These are phyloP conservation scores for Hypoxylon trugodes DNA, from an alignment of 495 filamentous ascomycete species.

Conservation along the genomic window DNA sequence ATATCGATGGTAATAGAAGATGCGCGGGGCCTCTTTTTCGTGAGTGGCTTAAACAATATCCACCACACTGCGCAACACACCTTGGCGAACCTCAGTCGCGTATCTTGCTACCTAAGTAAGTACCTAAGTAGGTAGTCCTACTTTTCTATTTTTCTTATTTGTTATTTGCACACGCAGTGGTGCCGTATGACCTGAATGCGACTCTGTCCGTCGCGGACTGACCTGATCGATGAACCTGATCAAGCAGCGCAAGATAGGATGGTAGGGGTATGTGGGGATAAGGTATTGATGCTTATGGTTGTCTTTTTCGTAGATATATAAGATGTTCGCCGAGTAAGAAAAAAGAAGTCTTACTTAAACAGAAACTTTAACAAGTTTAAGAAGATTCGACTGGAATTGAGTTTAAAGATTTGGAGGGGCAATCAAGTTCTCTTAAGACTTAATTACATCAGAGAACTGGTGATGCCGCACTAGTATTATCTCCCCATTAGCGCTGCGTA, in stretches of 20 bases:
- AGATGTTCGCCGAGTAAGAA: neutral
- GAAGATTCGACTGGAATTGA: conserved; percentile 24
- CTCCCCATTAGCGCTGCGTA: conserved; percentile 18
- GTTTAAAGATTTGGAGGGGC: conserved; percentile 26
- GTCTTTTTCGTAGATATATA: conserved; percentile 6
- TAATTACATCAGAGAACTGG: conserved; percentile 36
- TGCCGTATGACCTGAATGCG: conserved; percentile 32
- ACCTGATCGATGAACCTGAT: conserved; percentile 24
- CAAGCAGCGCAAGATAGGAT: conserved; percentile 15
- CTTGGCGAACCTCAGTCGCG: neutral
- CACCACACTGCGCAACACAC: conserved; percentile 5
- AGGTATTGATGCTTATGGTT: neutral
- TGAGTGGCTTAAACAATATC: conserved; percentile 20
- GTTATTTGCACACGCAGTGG: conserved; percentile 6
- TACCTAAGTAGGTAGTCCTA: too few species aligned
- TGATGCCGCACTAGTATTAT: conserved; percentile 17
- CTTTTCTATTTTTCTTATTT: conserved; percentile 7
- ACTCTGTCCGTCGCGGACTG: conserved; percentile 23
- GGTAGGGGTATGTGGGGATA: neutral
- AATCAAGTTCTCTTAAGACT: conserved; percentile 17
- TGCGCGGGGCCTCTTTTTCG: conserved; percentile 26
- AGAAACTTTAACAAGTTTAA: neutral
- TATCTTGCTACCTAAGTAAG: too few species aligned
- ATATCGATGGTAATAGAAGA: conserved; percentile 10
- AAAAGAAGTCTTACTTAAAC: neutral